Evolutionary conservation across 371 early-diverging fungal genomes (phyloP), one percentile per base, ranked within the genome.

Genomic region (Mucor mucedo): DNA sequence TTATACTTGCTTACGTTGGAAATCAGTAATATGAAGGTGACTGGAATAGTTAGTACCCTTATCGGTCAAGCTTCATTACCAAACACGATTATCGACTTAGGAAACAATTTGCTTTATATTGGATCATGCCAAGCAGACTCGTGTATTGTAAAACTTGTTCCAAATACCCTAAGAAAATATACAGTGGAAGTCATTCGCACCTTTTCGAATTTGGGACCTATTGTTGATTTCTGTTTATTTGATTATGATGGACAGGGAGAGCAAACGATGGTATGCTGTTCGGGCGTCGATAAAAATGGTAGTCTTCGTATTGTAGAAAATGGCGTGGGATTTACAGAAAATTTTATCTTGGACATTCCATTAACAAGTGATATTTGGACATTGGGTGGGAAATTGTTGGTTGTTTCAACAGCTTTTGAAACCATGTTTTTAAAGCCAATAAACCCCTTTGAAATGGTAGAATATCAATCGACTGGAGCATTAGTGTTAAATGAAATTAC

Each of bases 51-150:
- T 9, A 45, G 62, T 55, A 57, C 48, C 0, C 1, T 44, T 2
- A 54, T 76, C n/a, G 73, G 73, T 0, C 58, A 69, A 52, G 55
- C 56, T 33, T 76, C 88, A 1, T 71, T 80, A 13, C 79, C 94
- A 0, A 84, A 88, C 8, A 75, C 84, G 1, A 76, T 96, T 14
- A 73, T 84, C 2, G 89, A 91, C 62, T 73, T 96, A 6, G 87
- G 82, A 48, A 76, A 82, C 32, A 82, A 88, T 27, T 78, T 85
- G 56, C 73, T 90, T 11, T 96, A 85, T 66, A 71, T 96, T 50
- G 96, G 96, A 4, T 95, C 95, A 1, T 84, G 89, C 52, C 86
- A 83, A 44, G 93, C 91, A 9, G 96, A 97, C 75, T 93, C 96
- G 9, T 83, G 87, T 56, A 70, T 97, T 4, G 73, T 92, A 3